phyloP scores from a whole-genome alignment of 306 rosid genomes.

The Coriaria nepalensis region DNA sequence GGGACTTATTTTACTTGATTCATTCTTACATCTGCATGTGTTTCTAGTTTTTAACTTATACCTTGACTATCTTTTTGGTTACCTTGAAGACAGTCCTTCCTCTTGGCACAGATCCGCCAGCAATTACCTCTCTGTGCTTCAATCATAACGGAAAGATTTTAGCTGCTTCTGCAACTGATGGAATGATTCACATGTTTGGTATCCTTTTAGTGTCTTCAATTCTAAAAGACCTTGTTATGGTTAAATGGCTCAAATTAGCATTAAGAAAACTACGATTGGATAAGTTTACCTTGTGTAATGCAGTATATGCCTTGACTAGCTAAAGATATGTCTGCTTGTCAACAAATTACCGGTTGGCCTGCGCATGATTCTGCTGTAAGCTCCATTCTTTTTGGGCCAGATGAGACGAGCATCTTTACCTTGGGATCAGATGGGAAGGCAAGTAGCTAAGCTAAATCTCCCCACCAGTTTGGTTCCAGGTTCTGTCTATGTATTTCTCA shows the following conservation, averaged over 20 bases:
- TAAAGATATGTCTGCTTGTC: constrained; percentile 89
- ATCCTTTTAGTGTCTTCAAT: constrained; percentile 35
- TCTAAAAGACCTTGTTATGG: neutral
- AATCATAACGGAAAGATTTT: constrained; percentile 94
- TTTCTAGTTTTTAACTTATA: constrained; percentile 11
- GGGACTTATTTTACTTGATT: constrained; percentile 22
- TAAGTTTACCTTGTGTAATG: neutral
- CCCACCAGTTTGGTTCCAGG: constrained; percentile 5
- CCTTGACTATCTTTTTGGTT: constrained; percentile 38
- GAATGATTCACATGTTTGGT: constrained; percentile 99
- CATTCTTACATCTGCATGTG: neutral
- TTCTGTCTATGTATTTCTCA: constrained; percentile 4
- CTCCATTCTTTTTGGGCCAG: constrained; percentile 90
- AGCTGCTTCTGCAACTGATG: constrained; percentile 90
- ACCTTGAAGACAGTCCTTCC: constrained; percentile 94
- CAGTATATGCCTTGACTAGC: constrained; percentile 38
- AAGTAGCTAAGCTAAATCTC: constrained; percentile 22
- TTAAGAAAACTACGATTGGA: neutral
- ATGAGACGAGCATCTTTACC: constrained; percentile 94
- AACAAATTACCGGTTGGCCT: constrained; percentile 98
- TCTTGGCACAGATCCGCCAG: constrained; percentile 96
- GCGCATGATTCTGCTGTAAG: constrained; percentile 93
- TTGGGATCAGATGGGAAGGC: constrained; percentile 89
- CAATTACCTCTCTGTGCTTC: constrained; percentile 88
- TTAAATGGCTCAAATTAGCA: constrained; percentile 5